Evolutionary conservation across 441 rosid genomes (phyloP).

Genomic region (Erysimum cheiri): DNA sequence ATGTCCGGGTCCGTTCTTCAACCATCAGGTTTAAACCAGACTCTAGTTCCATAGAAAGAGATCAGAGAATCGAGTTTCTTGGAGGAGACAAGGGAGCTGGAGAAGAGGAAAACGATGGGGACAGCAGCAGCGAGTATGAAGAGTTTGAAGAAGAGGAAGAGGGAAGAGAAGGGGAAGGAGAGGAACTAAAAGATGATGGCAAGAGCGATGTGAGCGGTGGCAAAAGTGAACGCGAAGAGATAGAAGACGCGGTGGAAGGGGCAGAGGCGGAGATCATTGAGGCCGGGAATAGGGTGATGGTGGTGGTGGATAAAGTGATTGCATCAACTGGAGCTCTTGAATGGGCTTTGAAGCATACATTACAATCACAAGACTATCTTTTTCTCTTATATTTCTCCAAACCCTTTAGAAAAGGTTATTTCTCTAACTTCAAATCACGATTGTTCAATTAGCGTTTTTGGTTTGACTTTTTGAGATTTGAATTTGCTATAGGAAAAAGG

Average conservation of each 20-base stretch:
- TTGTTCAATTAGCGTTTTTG: background rate
- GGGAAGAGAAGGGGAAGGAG: conserved; percentile 9
- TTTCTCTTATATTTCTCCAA: conserved; percentile 64
- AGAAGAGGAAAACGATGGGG: conserved; percentile 17
- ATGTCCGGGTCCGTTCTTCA: conserved; percentile 61
- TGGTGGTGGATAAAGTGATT: conserved; percentile 75
- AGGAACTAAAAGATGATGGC: conserved; percentile 32
- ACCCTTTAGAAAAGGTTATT: conserved; percentile 53
- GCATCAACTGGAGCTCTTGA: conserved; percentile 85
- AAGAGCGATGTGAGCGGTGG: conserved; percentile 30
- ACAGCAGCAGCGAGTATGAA: conserved; percentile 35
- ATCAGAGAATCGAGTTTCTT: conserved; percentile 57
- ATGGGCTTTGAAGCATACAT: conserved; percentile 79
- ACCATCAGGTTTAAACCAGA: conserved; percentile 47
- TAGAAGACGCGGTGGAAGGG: conserved; percentile 10
- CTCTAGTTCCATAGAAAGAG: conserved; percentile 42
- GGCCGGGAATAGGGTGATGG: conserved; percentile 77
- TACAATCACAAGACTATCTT: conserved; percentile 68
- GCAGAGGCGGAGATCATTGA: conserved; percentile 34
- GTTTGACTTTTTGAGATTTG: background rate
- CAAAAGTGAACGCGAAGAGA: conserved; percentile 22
- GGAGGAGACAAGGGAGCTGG: conserved; percentile 26
- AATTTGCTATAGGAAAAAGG: conserved; percentile 40
- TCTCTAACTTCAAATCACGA: background rate
- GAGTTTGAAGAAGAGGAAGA: conserved; percentile 33